Evolutionary conservation across 768 basidiomycete species (phyloP).

Genomic region (Agrocybe chaxingu): DNA sequence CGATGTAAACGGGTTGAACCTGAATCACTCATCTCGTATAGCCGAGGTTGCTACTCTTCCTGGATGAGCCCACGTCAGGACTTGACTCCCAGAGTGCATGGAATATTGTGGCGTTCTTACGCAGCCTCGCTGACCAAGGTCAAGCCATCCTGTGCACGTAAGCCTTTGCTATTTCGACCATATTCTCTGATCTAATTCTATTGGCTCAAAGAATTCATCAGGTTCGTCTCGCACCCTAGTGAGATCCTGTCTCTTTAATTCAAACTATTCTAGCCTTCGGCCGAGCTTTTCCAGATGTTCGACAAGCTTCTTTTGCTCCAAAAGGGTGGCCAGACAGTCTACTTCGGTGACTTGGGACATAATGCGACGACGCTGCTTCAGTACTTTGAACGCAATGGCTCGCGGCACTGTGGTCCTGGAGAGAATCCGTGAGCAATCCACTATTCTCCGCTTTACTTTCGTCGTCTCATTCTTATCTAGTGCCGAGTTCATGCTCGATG

Average conservation of each 20-base stretch:
- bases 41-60: conserved; percentile 78
- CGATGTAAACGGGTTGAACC: background rate
- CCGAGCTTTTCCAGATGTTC: conserved; percentile 70
- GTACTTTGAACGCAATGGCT: conserved; percentile 74
- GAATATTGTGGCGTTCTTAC: conserved; percentile 73
- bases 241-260: background rate
- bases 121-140: conserved; percentile 72
- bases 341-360: conserved; percentile 69
- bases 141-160: conserved; percentile 88
- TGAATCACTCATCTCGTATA: conserved; percentile 23
- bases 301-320: conserved; percentile 72
- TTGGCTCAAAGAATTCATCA: conserved; percentile 37
- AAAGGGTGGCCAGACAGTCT: conserved; percentile 74
- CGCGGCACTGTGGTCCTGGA: conserved; percentile 49
- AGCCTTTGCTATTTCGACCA: conserved; percentile 17
- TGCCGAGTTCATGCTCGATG: conserved; percentile 64
- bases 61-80: conserved; percentile 88
- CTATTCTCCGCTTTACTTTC: background rate
- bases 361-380: conserved; percentile 58
- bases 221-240: conserved; percentile 8
- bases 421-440: conserved; percentile 63
- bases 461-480: conserved; percentile 22
- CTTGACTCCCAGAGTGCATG: conserved; percentile 85
- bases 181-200: background rate
- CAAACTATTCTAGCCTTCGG: conserved; percentile 54